Percentiles rank a stretch among this genome's conserved stretches.
These are phyloP conservation scores for Anastatica hierochuntica DNA, from an alignment of 345 rosid genomes.

Conservation along the genomic window DNA sequence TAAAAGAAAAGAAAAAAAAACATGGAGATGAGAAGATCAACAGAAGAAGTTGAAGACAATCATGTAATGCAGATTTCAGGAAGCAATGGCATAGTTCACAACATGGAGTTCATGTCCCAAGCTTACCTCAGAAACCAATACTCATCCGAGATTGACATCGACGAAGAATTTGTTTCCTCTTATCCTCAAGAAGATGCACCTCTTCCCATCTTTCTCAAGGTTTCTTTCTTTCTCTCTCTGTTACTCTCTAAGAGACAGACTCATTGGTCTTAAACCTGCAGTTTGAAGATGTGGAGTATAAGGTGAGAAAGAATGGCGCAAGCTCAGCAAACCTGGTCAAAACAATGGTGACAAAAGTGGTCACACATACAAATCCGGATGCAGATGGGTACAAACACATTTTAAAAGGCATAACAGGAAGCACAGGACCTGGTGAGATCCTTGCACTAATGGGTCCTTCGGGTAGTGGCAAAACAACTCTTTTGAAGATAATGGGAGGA, in stretches of 20 bases:
- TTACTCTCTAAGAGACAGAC: not conserved
- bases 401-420: slow-evolving; percentile 78
- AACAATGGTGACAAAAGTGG: slow-evolving; percentile 59
- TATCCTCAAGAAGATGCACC: slow-evolving; percentile 42
- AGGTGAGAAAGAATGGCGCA: slow-evolving; percentile 40
- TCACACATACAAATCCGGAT: slow-evolving; percentile 41
- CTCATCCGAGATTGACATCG: slow-evolving; percentile 59
- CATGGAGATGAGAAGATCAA: slow-evolving; percentile 47
- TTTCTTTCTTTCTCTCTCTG: slow-evolving; percentile 5
- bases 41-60: slow-evolving; percentile 46
- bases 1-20: not conserved
- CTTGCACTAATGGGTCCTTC: slow-evolving; percentile 98
- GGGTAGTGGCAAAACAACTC: slow-evolving; percentile 93
- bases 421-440: slow-evolving; percentile 86
- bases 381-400: slow-evolving; percentile 65
- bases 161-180: slow-evolving; percentile 30
- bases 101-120: slow-evolving; percentile 71
- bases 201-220: slow-evolving; percentile 88
- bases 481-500: slow-evolving; percentile 83
- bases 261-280: slow-evolving; percentile 24
- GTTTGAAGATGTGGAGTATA: slow-evolving; percentile 88
- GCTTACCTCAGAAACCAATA: slow-evolving; percentile 57
- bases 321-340: slow-evolving; percentile 46
- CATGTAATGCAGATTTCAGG: slow-evolving; percentile 77
- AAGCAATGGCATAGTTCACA: slow-evolving; percentile 65